Base-by-base conservation (phyloP, 208 protist species). In the Wallacemonas sp. region DNA sequence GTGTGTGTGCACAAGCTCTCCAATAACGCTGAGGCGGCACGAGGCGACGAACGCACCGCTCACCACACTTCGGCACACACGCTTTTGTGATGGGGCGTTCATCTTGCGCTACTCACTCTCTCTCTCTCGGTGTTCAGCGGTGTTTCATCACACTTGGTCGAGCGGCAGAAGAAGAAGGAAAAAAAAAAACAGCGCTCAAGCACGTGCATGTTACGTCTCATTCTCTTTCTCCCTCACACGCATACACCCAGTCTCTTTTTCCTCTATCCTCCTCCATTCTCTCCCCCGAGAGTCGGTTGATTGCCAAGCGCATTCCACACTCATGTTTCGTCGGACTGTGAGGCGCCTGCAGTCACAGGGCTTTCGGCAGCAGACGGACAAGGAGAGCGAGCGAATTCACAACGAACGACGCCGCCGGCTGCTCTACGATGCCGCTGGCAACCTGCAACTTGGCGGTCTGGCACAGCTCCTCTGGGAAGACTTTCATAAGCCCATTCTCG, bases 381-480 rank as follows among this genome's bases (percentile, higher is more conserved):
- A 81, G 61, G 81, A 92, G 66, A 71, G 73, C 24, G 68, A 78
- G 19, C 78, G 81, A 66, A 88, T 92, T 21, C 24, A 73, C 2
- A 67, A 73, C 27, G 85, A 88, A 61, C 85, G 82, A 1, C 66
- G 80, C 22, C 79, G 79, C 13, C 75, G 64, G 21, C 72, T 85
- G 44, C 34, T 89, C 3, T 92, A 92, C 65, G 80, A 89, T 60
- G 45, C 48, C 22, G 66, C 68, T 0, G 86, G 86, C 30, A 85
- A 84, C 63, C 72, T 92, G 3, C 71, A 74, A 29, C 24, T 81
- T 1, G 64, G 63, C n/a, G 82, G 82, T 2, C 45, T 86, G 1
- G 17, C 79, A 4, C 66, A 67, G 26, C 44, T 87, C 37, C 32
- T 85, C n/a, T 92, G 81, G 75, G 82, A 85, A 1, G 80, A 89